Percentiles rank a stretch among this genome's conserved stretches.
These are phyloP conservation scores for Fusarium sp. DNA, from an alignment of 2,329 filamentous ascomycete genomes.

Conservation along the genomic window DNA sequence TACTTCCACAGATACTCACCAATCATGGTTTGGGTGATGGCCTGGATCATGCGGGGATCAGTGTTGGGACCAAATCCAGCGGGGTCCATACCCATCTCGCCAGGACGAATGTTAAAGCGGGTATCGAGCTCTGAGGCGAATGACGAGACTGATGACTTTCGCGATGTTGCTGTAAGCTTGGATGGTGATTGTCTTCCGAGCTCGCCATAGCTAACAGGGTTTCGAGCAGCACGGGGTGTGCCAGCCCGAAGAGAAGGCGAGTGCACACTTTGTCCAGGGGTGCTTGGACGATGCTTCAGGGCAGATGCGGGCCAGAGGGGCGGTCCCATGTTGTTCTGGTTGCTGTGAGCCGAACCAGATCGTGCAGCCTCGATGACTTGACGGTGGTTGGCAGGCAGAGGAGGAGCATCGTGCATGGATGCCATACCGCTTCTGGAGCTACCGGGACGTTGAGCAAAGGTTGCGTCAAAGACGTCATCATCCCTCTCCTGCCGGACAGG, in stretches of 20 bases:
- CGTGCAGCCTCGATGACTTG: conserved; percentile 86
- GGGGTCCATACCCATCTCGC: conserved; percentile 64
- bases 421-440: conserved; percentile 76
- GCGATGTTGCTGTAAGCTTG: conserved; percentile 49
- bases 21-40: conserved; percentile 99
- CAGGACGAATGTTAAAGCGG: conserved; percentile 80
- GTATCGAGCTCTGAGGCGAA: conserved; percentile 95
- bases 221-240: conserved; percentile 65
- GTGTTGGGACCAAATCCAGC: conserved; percentile 76
- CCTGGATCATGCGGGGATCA: conserved; percentile 98
- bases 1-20: conserved; percentile 99
- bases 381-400: conserved; percentile 84
- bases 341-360: conserved; percentile 62
- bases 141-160: conserved; percentile 88
- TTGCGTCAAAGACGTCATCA: conserved; percentile 56
- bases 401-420: conserved; percentile 65
- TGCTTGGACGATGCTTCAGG: conserved; percentile 66
- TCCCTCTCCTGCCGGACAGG: conserved; percentile 54
- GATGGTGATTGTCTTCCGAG: conserved; percentile 62
- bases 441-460: conserved; percentile 66
- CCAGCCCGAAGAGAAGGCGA: conserved; percentile 51
- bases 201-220: conserved; percentile 59
- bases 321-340: conserved; percentile 76
- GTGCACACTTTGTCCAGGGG: conserved; percentile 64
- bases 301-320: conserved; percentile 86